A percentile compares a stretch with the other conserved stretches of the same genome.
Evolutionary conservation across 1,284 basidiomycete genomes (phyloP).

Genomic region (Pseudomicrostroma phylloplanum): DNA sequence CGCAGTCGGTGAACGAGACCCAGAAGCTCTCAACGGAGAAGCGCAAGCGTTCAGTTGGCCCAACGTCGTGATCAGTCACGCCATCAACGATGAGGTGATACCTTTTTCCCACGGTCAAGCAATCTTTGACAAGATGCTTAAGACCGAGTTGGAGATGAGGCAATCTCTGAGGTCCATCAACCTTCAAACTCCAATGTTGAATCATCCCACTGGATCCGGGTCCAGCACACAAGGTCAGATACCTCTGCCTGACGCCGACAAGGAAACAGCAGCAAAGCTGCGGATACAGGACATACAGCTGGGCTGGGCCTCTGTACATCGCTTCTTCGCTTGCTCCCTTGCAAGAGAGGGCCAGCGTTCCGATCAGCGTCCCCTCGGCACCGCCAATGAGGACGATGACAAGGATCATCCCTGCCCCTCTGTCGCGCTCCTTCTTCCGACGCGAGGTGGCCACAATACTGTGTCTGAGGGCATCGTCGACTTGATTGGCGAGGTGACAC

Average conservation of each 20-base stretch:
- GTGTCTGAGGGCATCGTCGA: conserved; percentile 7
- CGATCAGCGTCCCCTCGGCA: neutral
- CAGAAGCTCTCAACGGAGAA: neutral
- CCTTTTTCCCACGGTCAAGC: conserved; percentile 61
- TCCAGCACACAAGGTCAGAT: neutral
- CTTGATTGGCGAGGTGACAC: conserved; percentile 2
- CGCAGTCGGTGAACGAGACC: too few relatives aligned
- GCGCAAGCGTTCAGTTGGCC: conserved; percentile 36
- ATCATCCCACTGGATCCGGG: neutral
- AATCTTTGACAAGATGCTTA: conserved; percentile 18
- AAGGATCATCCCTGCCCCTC: neutral
- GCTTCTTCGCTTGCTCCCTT: neutral
- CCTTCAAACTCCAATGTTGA: too few relatives aligned
- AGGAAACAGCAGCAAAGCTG: neutral
- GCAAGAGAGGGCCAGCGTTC: neutral
- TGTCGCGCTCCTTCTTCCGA: conserved; percentile 4
- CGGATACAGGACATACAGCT: too few relatives aligned
- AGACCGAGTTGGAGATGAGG: neutral
- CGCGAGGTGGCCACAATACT: conserved; percentile 6
- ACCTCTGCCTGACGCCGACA: neutral
- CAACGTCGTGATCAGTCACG: conserved; percentile 70
- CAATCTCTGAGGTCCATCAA: neutral
- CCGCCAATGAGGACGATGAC: neutral
- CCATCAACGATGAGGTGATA: conserved; percentile 74
- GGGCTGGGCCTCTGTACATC: neutral